Evolutionary conservation across 2,329 filamentous ascomycete genomes (phyloP), one percentile per base, ranked within the genome.

Genomic region (Fulvia fulva): DNA sequence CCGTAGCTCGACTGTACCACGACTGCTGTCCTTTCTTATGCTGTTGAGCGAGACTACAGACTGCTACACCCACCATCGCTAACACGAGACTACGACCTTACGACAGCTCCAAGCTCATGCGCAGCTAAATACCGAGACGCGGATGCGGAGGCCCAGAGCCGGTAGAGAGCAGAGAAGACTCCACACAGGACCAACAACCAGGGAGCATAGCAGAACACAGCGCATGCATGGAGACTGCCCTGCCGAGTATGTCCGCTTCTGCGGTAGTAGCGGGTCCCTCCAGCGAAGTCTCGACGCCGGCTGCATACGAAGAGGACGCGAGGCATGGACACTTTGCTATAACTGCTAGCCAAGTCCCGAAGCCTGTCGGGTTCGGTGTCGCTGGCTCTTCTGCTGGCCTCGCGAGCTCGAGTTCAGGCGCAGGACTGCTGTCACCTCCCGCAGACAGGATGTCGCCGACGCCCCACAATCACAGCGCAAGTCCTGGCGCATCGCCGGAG

Each of bases 271-370:
- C 61, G n/a, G 63, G 56, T 30, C 61, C 63, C 37, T 63, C 63
- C 51, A 66, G 58, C 56, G 64, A 66, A 45, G 55, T 60, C 11
- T 62, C 55, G 37, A 58, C 63, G 16, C 57, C 66, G 12, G 56
- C 58, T 21, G 49, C 58, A 41, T 61, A 63, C 56, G 68, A 71
- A 23, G 68, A 71, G 44, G 67, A 69, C 47, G 49, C 59, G 26
- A 58, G 67, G 45, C 56, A 56, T 51, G 54, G 54, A 19, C 66
- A 70, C 60, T 68, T 64, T 53, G 67, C 69, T 37, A 63, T 65
- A 26, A 62, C 68, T 28, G 63, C 68, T 21, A 62, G 62, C 16
- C 67, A 68, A 45, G 59, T 69, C n/a, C 65, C 66, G 3, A 69
- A 68, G 50, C 61, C 67, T 14, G 57, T 65, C 16, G 60, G 56